Percentiles rank a stretch among this genome's conserved stretches.
Evolutionary conservation across 371 early-diverging fungal genomes (phyloP).

Genomic region (Haplosporangium sp.): DNA sequence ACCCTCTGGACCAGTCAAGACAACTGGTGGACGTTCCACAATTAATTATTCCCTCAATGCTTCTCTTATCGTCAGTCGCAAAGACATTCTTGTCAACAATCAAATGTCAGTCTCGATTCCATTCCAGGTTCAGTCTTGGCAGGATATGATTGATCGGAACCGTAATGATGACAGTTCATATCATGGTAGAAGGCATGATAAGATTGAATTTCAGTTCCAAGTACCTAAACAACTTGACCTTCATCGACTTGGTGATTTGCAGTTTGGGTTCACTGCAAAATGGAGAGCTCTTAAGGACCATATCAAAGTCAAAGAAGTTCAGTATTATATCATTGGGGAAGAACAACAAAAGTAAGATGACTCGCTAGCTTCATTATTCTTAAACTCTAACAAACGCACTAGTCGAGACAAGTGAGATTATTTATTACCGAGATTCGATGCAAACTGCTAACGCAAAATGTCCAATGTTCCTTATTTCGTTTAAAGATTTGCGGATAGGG

Average conservation of each 20-base stretch:
- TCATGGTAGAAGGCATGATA: slow-evolving; percentile 40
- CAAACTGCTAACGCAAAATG: neutral
- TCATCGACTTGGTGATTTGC: slow-evolving; percentile 29
- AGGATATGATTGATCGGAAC: slow-evolving; percentile 36
- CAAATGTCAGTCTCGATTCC: slow-evolving; percentile 30
- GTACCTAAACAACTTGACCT: slow-evolving; percentile 47
- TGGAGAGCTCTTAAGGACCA: slow-evolving; percentile 37
- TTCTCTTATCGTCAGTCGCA: slow-evolving; percentile 29
- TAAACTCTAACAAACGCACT: neutral
- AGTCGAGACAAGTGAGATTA: no score
- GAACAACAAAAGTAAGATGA: slow-evolving; percentile 38
- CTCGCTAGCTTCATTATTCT: neutral
- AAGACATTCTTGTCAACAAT: slow-evolving; percentile 47
- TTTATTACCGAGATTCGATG: neutral
- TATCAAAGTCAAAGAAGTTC: slow-evolving; percentile 32
- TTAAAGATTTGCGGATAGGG: slow-evolving; percentile 19
- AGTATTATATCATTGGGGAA: slow-evolving; percentile 45
- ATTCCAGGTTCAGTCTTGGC: slow-evolving; percentile 45
- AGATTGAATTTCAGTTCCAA: slow-evolving; percentile 47
- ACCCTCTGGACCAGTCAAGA: slow-evolving; percentile 40
- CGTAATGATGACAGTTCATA: slow-evolving; percentile 40
- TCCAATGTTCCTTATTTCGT: neutral
- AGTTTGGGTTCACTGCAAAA: slow-evolving; percentile 40
- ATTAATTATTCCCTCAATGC: slow-evolving; percentile 30
- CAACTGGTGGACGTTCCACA: slow-evolving; percentile 19